Evolutionary conservation across 2,329 filamentous ascomycete genomes (phyloP).

Genomic region (Aspergillus neotritici): DNA sequence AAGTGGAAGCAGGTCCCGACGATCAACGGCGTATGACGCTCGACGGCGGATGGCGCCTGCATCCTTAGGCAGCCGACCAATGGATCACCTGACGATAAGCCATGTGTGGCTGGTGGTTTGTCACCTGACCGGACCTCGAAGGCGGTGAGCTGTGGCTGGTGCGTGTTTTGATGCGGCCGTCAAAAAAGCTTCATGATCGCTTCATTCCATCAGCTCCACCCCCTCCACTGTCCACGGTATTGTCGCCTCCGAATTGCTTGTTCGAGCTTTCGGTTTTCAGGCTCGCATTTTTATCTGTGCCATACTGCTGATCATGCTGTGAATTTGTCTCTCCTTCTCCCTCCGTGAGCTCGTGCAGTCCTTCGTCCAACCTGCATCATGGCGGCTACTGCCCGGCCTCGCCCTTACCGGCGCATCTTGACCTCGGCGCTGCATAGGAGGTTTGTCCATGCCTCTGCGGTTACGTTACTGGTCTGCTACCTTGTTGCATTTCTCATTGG

Average conservation of each 20-base stretch:
- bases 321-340: conserved; percentile 13
- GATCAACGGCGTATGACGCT: too few species aligned
- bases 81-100: conserved; percentile 21
- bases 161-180: conserved; percentile 33
- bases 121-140: too few species aligned
- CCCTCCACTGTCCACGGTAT: neutral
- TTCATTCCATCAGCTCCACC: conserved; percentile 9
- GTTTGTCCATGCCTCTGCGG: conserved; percentile 70
- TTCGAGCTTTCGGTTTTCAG: neutral
- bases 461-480: conserved; percentile 68
- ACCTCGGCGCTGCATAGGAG: conserved; percentile 82
- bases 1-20: neutral
- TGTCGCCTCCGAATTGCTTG: too few species aligned
- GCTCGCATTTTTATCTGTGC: neutral
- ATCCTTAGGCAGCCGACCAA: too few species aligned
- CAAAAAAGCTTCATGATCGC: conserved; percentile 21
- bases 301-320: conserved; percentile 19
- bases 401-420: conserved; percentile 77
- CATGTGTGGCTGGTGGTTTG: conserved; percentile 17
- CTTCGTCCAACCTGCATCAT: conserved; percentile 27
- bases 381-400: conserved; percentile 31
- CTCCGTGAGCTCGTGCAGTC: conserved; percentile 20
- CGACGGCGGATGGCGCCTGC: too few species aligned
- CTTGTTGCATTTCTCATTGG: conserved; percentile 64
- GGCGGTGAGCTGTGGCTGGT: conserved; percentile 16